Percentiles rank a stretch among this genome's conserved stretches.
phyloP scores from a whole-genome alignment of 2,329 filamentous ascomycete genomes.

The Aspergillus novoparasiticus region DNA sequence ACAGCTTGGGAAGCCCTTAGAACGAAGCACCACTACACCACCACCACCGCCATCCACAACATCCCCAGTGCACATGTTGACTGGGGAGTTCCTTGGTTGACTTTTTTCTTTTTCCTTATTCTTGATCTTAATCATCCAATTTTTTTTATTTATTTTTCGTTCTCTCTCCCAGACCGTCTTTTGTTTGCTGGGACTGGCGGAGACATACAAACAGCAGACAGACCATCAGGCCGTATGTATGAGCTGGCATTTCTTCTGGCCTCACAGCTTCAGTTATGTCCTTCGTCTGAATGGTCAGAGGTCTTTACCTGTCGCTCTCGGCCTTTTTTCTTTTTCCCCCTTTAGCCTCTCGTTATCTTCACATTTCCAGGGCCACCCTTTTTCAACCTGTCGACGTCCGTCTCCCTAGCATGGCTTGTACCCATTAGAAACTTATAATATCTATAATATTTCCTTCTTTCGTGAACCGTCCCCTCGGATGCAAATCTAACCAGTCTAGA shows the following conservation, averaged over 20 bases:
- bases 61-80: slow-evolving; percentile 23
- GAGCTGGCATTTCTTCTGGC: slow-evolving; percentile 17
- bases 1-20: slow-evolving; percentile 29
- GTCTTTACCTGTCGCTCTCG: slow-evolving; percentile 17
- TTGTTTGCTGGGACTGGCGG: slow-evolving; percentile 12
- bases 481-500: neutral
- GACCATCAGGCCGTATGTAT: slow-evolving; percentile 11
- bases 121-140: slow-evolving; percentile 5
- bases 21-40: slow-evolving; percentile 18
- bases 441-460: slow-evolving; percentile 4
- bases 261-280: slow-evolving; percentile 23
- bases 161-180: slow-evolving; percentile 5
- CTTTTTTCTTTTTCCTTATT: slow-evolving; percentile 3
- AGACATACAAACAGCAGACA: slow-evolving; percentile 7
- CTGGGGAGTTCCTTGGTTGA: slow-evolving; percentile 17
- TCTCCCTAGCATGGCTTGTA: slow-evolving; percentile 10
- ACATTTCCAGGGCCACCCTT: slow-evolving; percentile 4
- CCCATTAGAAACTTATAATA: slow-evolving; percentile 6
- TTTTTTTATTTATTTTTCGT: neutral
- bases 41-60: slow-evolving; percentile 9
- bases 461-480: neutral
- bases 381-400: slow-evolving; percentile 9
- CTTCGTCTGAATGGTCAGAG: slow-evolving; percentile 21
- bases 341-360: slow-evolving; percentile 9
- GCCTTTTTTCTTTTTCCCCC: neutral